phyloP scores from a whole-genome alignment of 768 basidiomycete genomes.

The Daedaleopsis sinensis region DNA sequence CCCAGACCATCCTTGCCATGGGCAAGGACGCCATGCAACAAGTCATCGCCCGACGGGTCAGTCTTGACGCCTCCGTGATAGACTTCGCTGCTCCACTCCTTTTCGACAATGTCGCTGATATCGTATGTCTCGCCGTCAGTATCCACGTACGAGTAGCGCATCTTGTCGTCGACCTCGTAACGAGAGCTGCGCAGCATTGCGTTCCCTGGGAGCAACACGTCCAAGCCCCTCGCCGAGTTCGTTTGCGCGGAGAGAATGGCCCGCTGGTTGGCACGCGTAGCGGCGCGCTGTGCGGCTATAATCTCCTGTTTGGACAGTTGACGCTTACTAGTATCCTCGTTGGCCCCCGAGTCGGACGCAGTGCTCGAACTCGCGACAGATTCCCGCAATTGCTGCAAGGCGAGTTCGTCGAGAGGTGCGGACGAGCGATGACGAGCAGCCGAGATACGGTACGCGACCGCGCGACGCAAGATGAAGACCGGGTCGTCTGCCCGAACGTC shows the following conservation, averaged over 20 bases:
- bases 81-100: conserved; percentile 68
- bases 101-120: conserved; percentile 90
- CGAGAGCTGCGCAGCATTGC: conserved; percentile 85
- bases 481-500: conserved; percentile 87
- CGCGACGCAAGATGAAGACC: conserved; percentile 85
- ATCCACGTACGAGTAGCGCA: conserved; percentile 94
- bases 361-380: conserved; percentile 60
- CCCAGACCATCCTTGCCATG: conserved; percentile 61
- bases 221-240: conserved; percentile 86
- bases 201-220: conserved; percentile 84
- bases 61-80: conserved; percentile 24
- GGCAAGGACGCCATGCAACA: conserved; percentile 67
- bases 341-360: conserved; percentile 46
- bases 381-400: conserved; percentile 71
- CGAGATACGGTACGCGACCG: conserved; percentile 71
- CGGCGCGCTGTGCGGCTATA: conserved; percentile 91
- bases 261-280: conserved; percentile 81
- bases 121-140: conserved; percentile 90
- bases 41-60: conserved; percentile 50
- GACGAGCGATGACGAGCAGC: conserved; percentile 72
- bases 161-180: conserved; percentile 66
- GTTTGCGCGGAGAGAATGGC: conserved; percentile 84
- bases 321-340: conserved; percentile 41
- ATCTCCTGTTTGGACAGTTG: conserved; percentile 78
- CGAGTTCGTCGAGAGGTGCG: conserved; percentile 83